These are phyloP conservation scores for Taphrina sp. DNA, from an alignment of 1,139 yeast genomes.

Conservation along the genomic window DNA sequence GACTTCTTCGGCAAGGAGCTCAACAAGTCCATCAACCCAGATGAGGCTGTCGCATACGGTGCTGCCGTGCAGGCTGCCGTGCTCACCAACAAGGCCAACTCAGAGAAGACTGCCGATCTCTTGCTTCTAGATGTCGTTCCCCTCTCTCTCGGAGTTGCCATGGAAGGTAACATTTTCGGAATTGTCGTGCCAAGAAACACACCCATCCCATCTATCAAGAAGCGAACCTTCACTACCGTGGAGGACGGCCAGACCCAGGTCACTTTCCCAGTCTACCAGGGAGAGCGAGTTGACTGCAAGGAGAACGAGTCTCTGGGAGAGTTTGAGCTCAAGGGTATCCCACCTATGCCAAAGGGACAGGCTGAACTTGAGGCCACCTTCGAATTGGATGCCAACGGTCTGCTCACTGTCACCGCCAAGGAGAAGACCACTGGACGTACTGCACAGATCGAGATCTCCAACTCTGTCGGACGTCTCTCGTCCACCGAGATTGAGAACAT, in stretches of 20 bases:
- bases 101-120: conserved; percentile 95
- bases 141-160: conserved; percentile 98
- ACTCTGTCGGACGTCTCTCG: conserved; percentile 99
- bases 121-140: conserved; percentile 97
- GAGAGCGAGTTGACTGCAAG: conserved; percentile 99
- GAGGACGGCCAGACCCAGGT: conserved; percentile 99
- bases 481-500: conserved; percentile 97
- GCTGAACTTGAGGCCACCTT: conserved; percentile 99
- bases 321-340: conserved; percentile 97
- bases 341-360: conserved; percentile 99
- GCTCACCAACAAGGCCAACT: conserved; percentile 95
- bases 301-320: conserved; percentile 99
- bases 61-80: conserved; percentile 99
- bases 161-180: conserved; percentile 93
- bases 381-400: conserved; percentile 99
- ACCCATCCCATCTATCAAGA: conserved; percentile 98
- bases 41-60: conserved; percentile 98
- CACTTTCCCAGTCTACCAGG: conserved; percentile 99
- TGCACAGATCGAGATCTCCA: conserved; percentile 98
- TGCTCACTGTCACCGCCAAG: conserved; percentile 98
- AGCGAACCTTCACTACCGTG: conserved; percentile 99
- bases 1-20: conserved; percentile 98
- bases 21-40: conserved; percentile 96
- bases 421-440: conserved; percentile 99
- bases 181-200: conserved; percentile 99